Evolutionary conservation across 805 yeast genomes (phyloP).

Genomic region (Candida glaebosa): DNA sequence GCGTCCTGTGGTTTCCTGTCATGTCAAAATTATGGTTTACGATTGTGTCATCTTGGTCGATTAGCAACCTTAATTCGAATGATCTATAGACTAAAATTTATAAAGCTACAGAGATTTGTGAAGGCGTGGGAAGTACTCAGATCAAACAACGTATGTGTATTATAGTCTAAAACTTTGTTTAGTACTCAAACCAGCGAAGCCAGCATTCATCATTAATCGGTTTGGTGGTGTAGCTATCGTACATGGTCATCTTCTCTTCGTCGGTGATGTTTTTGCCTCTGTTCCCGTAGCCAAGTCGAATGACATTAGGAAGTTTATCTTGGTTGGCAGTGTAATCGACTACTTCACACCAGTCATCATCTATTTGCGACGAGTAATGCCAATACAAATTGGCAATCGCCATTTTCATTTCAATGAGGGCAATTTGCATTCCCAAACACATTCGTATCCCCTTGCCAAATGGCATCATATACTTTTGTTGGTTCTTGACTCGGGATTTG

Average conservation of each 20-base stretch:
- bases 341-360: conserved; percentile 43
- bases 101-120: not conserved
- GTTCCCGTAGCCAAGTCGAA: conserved; percentile 14
- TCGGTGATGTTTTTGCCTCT: conserved; percentile 27
- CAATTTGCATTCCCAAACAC: conserved; percentile 73
- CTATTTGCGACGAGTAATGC: conserved; percentile 39
- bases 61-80: not conserved
- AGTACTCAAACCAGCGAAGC: conserved; percentile 34
- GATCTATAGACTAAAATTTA: not conserved
- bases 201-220: conserved; percentile 53
- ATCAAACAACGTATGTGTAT: too few species aligned
- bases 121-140: too few species aligned
- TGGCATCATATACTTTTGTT: conserved; percentile 57
- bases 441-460: conserved; percentile 72
- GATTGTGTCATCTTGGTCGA: not conserved
- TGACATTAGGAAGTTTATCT: conserved; percentile 10
- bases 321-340: conserved; percentile 11
- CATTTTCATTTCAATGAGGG: conserved; percentile 62
- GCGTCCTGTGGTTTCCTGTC: not conserved
- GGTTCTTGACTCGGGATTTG: conserved; percentile 34
- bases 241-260: conserved; percentile 51
- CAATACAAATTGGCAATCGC: conserved; percentile 52
- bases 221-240: conserved; percentile 53
- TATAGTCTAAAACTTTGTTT: too few species aligned
- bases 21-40: not conserved